A percentile compares a stretch with the other conserved stretches of the same genome.
Conservation (phyloP, 1,284 basidiomycete species). For the Quambalaria eucalypti region DNA sequence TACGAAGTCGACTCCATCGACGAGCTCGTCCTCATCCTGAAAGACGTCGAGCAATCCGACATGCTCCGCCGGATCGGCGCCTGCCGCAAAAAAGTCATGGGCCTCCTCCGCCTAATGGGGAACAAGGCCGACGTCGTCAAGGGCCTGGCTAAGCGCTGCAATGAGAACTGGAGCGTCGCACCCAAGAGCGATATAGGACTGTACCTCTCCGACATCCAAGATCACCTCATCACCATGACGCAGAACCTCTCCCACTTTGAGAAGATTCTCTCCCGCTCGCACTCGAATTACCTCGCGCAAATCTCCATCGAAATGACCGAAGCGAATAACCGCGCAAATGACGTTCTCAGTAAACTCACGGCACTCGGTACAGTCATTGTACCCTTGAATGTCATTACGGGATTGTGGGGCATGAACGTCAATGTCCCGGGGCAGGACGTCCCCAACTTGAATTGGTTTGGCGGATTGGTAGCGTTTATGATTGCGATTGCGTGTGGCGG, state of each 20-base stretch:
- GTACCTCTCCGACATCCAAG: conserved; percentile 78
- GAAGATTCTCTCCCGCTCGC: conserved; percentile 93
- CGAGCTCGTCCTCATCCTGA: conserved; percentile 90
- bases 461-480: conserved; percentile 38
- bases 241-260: conserved; percentile 59
- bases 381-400: conserved; percentile 44
- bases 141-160: conserved; percentile 88
- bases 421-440: conserved; percentile 42
- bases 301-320: conserved; percentile 58
- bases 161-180: conserved; percentile 97
- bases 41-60: conserved; percentile 71
- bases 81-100: conserved; percentile 99
- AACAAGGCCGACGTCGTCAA: conserved; percentile 99
- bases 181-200: conserved; percentile 96
- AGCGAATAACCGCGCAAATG: conserved; percentile 96
- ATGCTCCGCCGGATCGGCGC: conserved; percentile 78
- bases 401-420: conserved; percentile 47
- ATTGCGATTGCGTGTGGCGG: conserved; percentile 39
- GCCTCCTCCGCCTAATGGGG: conserved; percentile 83
- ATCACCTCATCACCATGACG: conserved; percentile 99
- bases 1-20: conserved; percentile 99
- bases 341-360: conserved; percentile 95
- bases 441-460: conserved; percentile 39
- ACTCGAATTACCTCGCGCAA: conserved; percentile 68
- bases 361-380: conserved; percentile 87